These are phyloP conservation scores for Groenewaldozyma tartarivorans DNA, from an alignment of 805 yeast genomes.

Conservation along the genomic window DNA sequence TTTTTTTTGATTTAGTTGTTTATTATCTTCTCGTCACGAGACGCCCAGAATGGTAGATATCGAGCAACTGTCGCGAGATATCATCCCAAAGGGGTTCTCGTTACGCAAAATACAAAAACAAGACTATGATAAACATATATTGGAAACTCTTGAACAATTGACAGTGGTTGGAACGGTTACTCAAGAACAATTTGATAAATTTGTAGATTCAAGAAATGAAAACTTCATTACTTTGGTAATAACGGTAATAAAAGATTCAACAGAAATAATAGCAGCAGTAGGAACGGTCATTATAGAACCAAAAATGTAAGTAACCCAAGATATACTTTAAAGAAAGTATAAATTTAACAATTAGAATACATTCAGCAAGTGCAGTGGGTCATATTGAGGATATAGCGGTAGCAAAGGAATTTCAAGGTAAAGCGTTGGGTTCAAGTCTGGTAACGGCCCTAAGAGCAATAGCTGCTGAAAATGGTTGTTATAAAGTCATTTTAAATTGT, in stretches of 20 bases:
- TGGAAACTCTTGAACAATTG: constrained; percentile 11
- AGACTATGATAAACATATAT: constrained; percentile 12
- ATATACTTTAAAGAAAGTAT: neutral
- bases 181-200: constrained; percentile 7
- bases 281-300: constrained; percentile 13
- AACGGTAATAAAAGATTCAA: constrained; percentile 1
- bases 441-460: constrained; percentile 10
- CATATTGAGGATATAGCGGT: constrained; percentile 17
- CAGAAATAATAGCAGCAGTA: constrained; percentile 11
- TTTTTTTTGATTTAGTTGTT: too few relatives aligned
- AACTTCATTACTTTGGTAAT: constrained; percentile 1
- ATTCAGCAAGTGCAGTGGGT: constrained; percentile 14
- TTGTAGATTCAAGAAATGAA: constrained; percentile 3
- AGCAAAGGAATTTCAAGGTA: constrained; percentile 10
- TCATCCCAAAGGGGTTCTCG: constrained; percentile 8
- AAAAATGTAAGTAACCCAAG: too few relatives aligned
- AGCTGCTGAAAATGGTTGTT: constrained; percentile 11
- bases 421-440: constrained; percentile 12
- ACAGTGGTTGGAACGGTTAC: constrained; percentile 12
- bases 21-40: too few relatives aligned
- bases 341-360: constrained; percentile 8
- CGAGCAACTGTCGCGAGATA: neutral
- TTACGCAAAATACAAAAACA: constrained; percentile 9
- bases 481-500: constrained; percentile 16
- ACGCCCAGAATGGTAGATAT: neutral